Evolutionary conservation across 1,139 yeast genomes (phyloP).

Genomic region (Geotrichum restrictum): DNA sequence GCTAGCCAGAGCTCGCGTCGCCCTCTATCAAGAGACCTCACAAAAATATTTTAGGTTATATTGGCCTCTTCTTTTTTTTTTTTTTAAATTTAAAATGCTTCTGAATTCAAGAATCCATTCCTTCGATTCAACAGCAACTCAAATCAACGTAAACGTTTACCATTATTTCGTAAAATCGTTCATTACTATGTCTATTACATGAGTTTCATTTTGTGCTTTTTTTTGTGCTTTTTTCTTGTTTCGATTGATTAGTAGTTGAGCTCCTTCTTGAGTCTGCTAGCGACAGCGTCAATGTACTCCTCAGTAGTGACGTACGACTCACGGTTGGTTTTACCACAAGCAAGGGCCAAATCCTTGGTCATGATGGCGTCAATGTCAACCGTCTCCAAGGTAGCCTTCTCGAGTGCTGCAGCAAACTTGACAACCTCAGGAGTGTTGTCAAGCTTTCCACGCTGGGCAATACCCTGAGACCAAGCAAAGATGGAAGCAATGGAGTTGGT

Average conservation of each 20-base stretch:
- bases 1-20: no score
- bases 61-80: no score
- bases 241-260: constrained; percentile 23
- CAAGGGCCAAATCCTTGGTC: constrained; percentile 93
- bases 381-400: constrained; percentile 79
- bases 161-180: not conserved
- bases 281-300: constrained; percentile 84
- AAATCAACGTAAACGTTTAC: no score
- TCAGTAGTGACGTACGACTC: constrained; percentile 79
- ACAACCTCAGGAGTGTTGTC: constrained; percentile 83
- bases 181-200: not conserved
- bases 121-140: no score
- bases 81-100: no score
- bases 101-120: no score
- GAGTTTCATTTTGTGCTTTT: not conserved
- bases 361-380: constrained; percentile 80
- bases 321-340: constrained; percentile 80
- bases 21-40: no score
- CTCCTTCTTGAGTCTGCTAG: constrained; percentile 43
- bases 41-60: no score
- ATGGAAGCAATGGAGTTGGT: constrained; percentile 96
- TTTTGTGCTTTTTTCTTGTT: not conserved
- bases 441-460: constrained; percentile 83
- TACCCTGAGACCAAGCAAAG: constrained; percentile 94
- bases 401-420: constrained; percentile 71